Evolutionary conservation across 23 red algal genomes (phyloP).

Genomic region (Gracilaria domingensis): DNA sequence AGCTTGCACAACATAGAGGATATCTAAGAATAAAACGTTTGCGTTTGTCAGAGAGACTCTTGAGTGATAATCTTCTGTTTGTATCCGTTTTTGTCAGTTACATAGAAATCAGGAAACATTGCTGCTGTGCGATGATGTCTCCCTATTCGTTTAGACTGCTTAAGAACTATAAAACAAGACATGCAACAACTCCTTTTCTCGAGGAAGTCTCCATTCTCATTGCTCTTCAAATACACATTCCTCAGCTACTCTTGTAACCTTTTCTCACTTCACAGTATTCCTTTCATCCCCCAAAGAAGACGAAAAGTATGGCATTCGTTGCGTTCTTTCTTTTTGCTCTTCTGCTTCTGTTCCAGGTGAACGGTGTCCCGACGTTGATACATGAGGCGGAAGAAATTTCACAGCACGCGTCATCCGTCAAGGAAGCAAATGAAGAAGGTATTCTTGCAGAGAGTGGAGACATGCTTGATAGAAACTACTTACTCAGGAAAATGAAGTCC

Average conservation of each 20-base stretch:
- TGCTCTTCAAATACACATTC: background rate
- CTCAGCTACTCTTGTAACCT: background rate
- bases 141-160: background rate
- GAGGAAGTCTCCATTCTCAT: background rate
- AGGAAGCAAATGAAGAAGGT: background rate
- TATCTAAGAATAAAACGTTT: too few relatives aligned
- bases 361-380: background rate
- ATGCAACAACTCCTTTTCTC: background rate
- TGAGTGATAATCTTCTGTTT: background rate
- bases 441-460: background rate
- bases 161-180: background rate
- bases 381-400: background rate
- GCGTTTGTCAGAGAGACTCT: background rate
- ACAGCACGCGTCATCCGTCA: background rate
- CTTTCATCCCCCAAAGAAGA: background rate
- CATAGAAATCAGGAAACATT: background rate
- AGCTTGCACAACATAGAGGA: background rate
- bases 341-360: background rate
- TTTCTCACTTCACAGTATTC: background rate
- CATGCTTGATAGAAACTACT: background rate
- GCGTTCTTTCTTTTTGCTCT: background rate
- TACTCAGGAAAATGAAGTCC: background rate
- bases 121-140: background rate
- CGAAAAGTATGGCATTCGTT: background rate
- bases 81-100: slow-evolving; percentile 10